Evolutionary conservation across 768 basidiomycete genomes (phyloP), one percentile per base, ranked within the genome.

Genomic region (Mycena vulgaris): DNA sequence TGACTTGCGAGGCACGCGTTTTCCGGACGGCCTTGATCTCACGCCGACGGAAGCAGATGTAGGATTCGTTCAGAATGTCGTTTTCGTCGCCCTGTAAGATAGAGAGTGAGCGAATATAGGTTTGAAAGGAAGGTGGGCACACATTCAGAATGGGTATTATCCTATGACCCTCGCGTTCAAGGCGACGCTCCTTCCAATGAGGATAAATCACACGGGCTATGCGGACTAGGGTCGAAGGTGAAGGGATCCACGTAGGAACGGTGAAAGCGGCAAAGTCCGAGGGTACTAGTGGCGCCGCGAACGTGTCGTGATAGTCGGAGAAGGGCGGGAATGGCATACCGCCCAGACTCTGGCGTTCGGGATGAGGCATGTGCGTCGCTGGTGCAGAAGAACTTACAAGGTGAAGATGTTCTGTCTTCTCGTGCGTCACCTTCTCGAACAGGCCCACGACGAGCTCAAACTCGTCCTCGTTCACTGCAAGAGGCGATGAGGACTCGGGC

Each of bases 401-500:
- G 78, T 98, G 96, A 7, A 99, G 86, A 79, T 91, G 95, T 70
- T 73, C 72, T 11, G 68, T 69, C 77, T 92, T 94, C 76, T 96
- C 95, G 72, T 97, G 95, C 0, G 96, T 96, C 51, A 93, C 88
- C 78, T 93, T 93, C 84, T 99, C 98, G 75, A 97, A 93, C 59
- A 99, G 79, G 30, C 95, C 95, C 95, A 98, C 96, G 63, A 97
- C 90, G 71, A 96, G 86, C 80, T 99, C 98, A 70, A 99, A 97
- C 75, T 96, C 93, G 75, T 98, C 95, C 76, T 97, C 96, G 3
- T 89, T 86, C 58, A 99, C 92, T 61, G 85, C 81, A 25, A 92
- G 75, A 14, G 90, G 87, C 69, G 88, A 89, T 0, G 82, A 79
- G 4, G 87, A 79, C 60, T 97, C 95, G 2, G 93, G 92, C 69